Base-by-base conservation (phyloP, 441 rosid genomes). In the Adansonia rubrostipa region DNA sequence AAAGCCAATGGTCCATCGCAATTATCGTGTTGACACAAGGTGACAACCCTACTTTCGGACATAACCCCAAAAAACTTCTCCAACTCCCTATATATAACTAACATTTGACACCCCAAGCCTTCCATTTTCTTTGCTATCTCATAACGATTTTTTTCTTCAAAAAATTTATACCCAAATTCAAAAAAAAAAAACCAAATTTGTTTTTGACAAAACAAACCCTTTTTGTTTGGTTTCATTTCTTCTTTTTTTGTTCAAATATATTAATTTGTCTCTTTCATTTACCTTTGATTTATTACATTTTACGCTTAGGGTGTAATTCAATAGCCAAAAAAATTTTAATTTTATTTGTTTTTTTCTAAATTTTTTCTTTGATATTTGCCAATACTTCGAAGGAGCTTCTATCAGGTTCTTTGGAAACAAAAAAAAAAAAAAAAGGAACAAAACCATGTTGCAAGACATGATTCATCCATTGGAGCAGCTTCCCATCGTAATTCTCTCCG, bases 391-490 rank as follows among this genome's bases (percentile, higher is more conserved):
- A 36, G 62, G 9, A 54, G 63, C 5, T 33, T 56, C 40, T 13
- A 28, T 71, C 47, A 71, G 24, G 62, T 28, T 51, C 40, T 48
- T 24, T 6, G 74, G 3, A 8, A 54, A 67, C 3, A n/a, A 48
- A 44, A 48, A 0, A 65, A 76, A 36, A 58, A 1, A 36, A 40
- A 24, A 36, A 36, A 36, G 42, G 42, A 36, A 36, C 42, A 36
- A 36, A 51, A 84, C 58, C 77, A 90, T 89, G 97, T 87, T 93
- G 88, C 92, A 89, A 76, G 90, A 90, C 86, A 79, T 85, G 73
- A 36, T 36, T 36, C 6, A 36, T 36, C 42, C 42, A 36, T 36
- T 5, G 42, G 42, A 36, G 42, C 42, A 36, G 42, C 42, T 36
- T 36, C 42, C 42, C 42, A 36, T 36, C 5, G 42, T 36, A 36